Conservation (phyloP, 176 grass and related monocot species). For the Oryza longistaminata region DNA sequence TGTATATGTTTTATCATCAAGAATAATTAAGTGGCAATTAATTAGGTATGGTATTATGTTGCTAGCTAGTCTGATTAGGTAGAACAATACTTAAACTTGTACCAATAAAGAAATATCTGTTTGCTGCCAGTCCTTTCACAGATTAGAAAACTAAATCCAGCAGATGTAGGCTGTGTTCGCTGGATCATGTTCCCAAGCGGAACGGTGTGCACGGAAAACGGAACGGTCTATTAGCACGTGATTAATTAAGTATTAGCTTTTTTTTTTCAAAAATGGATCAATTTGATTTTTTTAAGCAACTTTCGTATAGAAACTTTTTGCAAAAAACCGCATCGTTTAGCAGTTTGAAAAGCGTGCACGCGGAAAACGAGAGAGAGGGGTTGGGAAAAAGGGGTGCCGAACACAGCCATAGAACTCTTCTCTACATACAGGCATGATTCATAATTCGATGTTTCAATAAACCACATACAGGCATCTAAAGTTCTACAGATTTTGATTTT, state of each 20-base stretch:
- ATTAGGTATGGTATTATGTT: background rate
- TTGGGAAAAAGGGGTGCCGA: no score
- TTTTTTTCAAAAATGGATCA: no score
- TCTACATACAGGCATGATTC: background rate
- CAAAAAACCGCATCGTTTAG: no score
- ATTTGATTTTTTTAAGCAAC: no score
- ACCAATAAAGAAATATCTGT: background rate
- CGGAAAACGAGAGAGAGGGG: no score
- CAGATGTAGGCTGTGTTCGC: background rate
- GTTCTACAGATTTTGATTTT: background rate
- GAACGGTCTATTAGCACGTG: no score
- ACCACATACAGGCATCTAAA: background rate
- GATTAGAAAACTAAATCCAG: conserved; percentile 1
- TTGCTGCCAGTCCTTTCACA: background rate
- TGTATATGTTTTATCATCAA: background rate
- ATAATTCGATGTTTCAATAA: background rate
- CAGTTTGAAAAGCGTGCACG: no score
- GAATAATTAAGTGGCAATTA: background rate
- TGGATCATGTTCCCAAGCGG: no score
- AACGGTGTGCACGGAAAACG: no score
- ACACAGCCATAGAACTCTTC: background rate
- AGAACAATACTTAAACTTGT: background rate
- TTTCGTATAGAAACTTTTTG: no score
- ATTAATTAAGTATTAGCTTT: no score
- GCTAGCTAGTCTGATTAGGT: background rate